Evolutionary conservation across 352 stramenopile species (phyloP).

Genomic region (Phytopythium chamaehyphon): DNA sequence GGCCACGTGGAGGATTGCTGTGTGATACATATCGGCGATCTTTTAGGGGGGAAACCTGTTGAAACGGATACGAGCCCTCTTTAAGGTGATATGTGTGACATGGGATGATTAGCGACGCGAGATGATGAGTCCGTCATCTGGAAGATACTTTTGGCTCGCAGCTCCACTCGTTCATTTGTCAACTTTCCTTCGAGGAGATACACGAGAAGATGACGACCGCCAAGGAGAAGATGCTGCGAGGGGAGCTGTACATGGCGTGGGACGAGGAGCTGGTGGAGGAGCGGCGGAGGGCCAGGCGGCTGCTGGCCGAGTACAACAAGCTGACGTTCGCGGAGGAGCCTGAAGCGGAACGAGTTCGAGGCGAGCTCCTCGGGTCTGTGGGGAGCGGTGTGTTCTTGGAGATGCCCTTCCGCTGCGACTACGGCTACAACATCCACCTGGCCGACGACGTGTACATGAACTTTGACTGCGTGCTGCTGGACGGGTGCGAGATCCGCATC

Average conservation of each 20-base stretch:
- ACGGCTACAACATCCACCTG: constrained; percentile 79
- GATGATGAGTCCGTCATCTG: too few species aligned
- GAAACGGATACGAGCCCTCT: too few species aligned
- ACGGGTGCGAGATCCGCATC: constrained; percentile 76
- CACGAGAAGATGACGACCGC: constrained; percentile 16
- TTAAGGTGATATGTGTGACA: too few species aligned
- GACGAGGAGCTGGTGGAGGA: constrained; percentile 36
- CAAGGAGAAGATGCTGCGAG: constrained; percentile 56
- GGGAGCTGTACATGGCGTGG: constrained; percentile 48
- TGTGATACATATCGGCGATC: too few species aligned
- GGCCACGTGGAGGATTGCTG: too few species aligned
- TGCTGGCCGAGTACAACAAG: constrained; percentile 46
- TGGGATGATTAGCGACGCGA: too few species aligned
- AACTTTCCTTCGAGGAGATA: too few species aligned
- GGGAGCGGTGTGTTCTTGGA: constrained; percentile 55
- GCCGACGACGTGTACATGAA: constrained; percentile 85
- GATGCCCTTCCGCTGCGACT: constrained; percentile 87
- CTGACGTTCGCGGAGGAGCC: constrained; percentile 17
- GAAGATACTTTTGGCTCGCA: too few species aligned
- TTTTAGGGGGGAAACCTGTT: too few species aligned
- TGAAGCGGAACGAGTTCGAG: constrained; percentile 21
- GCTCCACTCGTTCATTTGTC: too few species aligned
- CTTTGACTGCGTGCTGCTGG: constrained; percentile 85
- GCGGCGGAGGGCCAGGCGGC: constrained; percentile 22
- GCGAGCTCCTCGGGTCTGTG: constrained; percentile 37